Evolutionary conservation across 78 protist genomes (phyloP).

Genomic region (Bodo saltans): DNA sequence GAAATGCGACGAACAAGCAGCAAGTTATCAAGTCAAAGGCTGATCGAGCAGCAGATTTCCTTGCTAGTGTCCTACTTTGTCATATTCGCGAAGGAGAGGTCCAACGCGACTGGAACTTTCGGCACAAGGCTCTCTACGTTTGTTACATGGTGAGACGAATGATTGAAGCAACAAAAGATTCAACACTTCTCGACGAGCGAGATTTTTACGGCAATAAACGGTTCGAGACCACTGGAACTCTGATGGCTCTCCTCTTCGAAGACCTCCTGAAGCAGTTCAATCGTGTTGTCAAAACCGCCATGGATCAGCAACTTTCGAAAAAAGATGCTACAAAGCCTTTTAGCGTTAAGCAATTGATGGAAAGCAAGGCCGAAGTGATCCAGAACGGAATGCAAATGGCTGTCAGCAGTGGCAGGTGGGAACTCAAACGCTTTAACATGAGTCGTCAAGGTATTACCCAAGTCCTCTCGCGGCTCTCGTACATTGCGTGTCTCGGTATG

Average conservation of each 20-base stretch:
- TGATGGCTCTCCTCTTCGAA: conserved; percentile 87
- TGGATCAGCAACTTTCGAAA: conserved; percentile 63
- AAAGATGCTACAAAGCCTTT: conserved; percentile 56
- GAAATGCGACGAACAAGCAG: conserved; percentile 15
- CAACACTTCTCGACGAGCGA: conserved; percentile 64
- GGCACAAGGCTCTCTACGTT: conserved; percentile 72
- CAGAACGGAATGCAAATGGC: conserved; percentile 87
- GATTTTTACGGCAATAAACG: conserved; percentile 98
- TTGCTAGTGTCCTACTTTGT: conserved; percentile 74
- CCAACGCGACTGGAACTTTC: conserved; percentile 52
- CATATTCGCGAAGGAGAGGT: conserved; percentile 82
- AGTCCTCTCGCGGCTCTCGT: conserved; percentile 90
- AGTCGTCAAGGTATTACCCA: conserved; percentile 95
- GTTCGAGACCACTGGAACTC: conserved; percentile 76
- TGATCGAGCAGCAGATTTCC: conserved; percentile 84
- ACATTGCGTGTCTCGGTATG: conserved; percentile 94
- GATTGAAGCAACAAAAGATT: conserved; percentile 64
- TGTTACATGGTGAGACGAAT: conserved; percentile 82
- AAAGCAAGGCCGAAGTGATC: conserved; percentile 36
- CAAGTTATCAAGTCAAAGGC: not conserved
- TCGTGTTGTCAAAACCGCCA: conserved; percentile 55
- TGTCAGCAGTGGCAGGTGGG: conserved; percentile 97
- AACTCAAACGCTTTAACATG: conserved; percentile 91
- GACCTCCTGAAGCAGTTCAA: conserved; percentile 90
- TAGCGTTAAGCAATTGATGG: conserved; percentile 46